Evolutionary conservation across 306 rosid species (phyloP), one percentile per base, ranked within the genome.

Genomic region (Pachyrhizus erosus): DNA sequence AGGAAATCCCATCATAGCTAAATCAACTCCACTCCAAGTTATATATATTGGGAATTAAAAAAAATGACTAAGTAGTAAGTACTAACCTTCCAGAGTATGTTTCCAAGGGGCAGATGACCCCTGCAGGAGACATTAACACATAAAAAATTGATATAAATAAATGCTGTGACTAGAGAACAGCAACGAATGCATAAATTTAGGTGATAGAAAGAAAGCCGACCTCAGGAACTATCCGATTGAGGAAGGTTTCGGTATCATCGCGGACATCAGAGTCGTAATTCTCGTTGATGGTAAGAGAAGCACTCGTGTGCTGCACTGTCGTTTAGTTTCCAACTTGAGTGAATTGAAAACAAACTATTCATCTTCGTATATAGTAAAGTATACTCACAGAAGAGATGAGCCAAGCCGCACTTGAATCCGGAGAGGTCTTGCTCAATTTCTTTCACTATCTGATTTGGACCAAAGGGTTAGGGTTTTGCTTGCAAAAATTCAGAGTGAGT

Each of bases 291-390:
- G 96, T 96, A 48, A 93, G 99, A 48, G 99, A 93, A 80, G 98
- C 99, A 88, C 99, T 93, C 1, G 98, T 96, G 85, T 96, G 99
- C 76, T 93, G 99, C 90, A 93, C 99, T 96, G 91, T 67, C 20
- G 31, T 14, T 31, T 64, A 0, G 13, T 42, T 42, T 10, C 48
- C 2, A 78, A 66, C 42, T 66, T 84, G 46, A 87, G 48, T 54
- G 48, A 57, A 67, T 48, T 60, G 40, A 57, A 51, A 80, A 54
- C n/a, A 20, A 73, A 18, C 31, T 20, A 31, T 11, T 29, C 11
- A 13, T 0, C 9, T 0, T 4, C 3, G 66, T 12, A 37, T 9
- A 13, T 0, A 14, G 7, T 4, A 4, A 1, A 26, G 18, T 34
- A 49, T 73, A 85, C 94, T 81, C 61, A 96, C 98, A 49, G 84